These are phyloP conservation scores for Pythium periplocum DNA, from an alignment of 352 stramenopile species.

Conservation along the genomic window DNA sequence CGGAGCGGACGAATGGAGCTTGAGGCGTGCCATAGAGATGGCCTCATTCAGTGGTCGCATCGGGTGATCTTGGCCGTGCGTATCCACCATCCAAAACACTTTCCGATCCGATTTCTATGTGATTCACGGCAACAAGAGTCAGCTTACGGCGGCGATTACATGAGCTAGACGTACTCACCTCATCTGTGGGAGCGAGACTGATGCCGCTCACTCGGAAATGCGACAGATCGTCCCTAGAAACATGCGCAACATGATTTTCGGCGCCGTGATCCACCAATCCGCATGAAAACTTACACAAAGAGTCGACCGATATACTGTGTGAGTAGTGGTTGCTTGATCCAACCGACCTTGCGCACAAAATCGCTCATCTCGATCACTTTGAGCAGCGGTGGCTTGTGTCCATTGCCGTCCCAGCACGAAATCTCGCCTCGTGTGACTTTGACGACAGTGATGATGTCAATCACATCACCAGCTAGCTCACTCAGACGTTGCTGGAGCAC, in stretches of 20 bases:
- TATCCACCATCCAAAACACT: conserved; percentile 49
- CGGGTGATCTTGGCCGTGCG: conserved; percentile 31
- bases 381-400: conserved; percentile 35
- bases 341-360: conserved; percentile 67
- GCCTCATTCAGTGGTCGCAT: conserved; percentile 49
- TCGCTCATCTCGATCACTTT: conserved; percentile 70
- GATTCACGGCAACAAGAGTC: conserved; percentile 5
- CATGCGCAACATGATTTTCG: too few relatives aligned
- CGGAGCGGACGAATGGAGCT: conserved; percentile 17
- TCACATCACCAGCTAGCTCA: conserved; percentile 41
- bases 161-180: conserved; percentile 19
- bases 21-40: conserved; percentile 43
- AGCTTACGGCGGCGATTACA: not conserved
- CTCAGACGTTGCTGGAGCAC: conserved; percentile 45
- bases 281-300: conserved; percentile 35
- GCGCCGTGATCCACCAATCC: not conserved
- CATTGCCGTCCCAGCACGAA: conserved; percentile 55
- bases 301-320: conserved; percentile 68
- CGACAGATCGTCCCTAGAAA: conserved; percentile 34
- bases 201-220: conserved; percentile 43
- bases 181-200: conserved; percentile 38
- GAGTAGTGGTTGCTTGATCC: conserved; percentile 62
- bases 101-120: conserved; percentile 53
- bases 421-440: conserved; percentile 77
- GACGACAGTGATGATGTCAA: conserved; percentile 65